Evolutionary conservation across 306 rosid genomes (phyloP), one percentile per base, ranked within the genome.

Genomic region (Fragaria vesca): DNA sequence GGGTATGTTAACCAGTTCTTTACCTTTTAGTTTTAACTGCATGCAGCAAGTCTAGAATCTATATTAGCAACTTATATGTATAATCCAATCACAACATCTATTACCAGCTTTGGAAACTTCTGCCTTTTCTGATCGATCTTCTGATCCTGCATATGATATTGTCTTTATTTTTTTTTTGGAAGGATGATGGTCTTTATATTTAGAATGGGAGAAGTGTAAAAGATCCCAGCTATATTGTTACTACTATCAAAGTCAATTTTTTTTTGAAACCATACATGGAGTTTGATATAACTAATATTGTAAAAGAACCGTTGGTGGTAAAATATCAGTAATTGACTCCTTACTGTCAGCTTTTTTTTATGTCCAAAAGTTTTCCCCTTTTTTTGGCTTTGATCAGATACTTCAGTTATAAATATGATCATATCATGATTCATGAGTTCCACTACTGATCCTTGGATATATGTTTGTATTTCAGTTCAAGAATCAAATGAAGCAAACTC

Each of bases 401-500:
- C 40, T 17, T 61, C 67, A 61, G 9, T 61, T 61, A 61, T 18
- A 61, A 16, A 36, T 66, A 66, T 66, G 20, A 66, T 18, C 24
- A 66, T 15, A 65, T 34, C 26, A 21, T 16, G 45, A 16, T 51
- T 68, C 69, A 9, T 15, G 45, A 65, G 51, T 68, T 43, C 36
- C 7, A 36, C 7, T 3, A 21, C n/a, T 70, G 26, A 70, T 69
- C 57, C 12, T 18, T 50, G 52, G 42, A 40, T 2, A 8, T 10
- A 9, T 72, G 66, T 43, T 43, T 42, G 45, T 73, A 43, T 60
- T 26, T 54, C 75, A 74, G 54, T 48, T 60, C 13, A 62, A 30
- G 69, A 55, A 38, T 61, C 38, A 47, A 26, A 73, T 34, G 82
- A 46, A 79, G 61, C 38, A 24, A 73, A 48, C 36, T 20, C 66